phyloP scores from a whole-genome alignment of 495 filamentous ascomycete species.

The Penicillium salamii region DNA sequence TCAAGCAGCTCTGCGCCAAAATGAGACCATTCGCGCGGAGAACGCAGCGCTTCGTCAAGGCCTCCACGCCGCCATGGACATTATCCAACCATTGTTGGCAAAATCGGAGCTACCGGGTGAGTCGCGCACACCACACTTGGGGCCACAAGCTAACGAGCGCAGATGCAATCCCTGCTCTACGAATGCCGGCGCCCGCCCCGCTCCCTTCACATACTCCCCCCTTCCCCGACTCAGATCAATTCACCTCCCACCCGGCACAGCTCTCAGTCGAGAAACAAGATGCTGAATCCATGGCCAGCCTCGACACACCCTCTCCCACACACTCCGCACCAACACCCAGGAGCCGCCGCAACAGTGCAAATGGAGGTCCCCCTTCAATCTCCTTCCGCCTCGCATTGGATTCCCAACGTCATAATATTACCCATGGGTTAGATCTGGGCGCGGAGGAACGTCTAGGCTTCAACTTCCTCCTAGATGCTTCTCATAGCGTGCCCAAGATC shows the following conservation, averaged over 20 bases:
- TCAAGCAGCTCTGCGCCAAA: constrained; percentile 64
- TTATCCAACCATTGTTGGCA: constrained; percentile 61
- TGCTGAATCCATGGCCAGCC: constrained; percentile 32
- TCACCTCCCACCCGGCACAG: constrained; percentile 15
- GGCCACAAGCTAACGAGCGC: constrained; percentile 5
- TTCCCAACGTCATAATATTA: constrained; percentile 53
- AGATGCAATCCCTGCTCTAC: constrained; percentile 15
- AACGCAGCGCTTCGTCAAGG: constrained; percentile 65
- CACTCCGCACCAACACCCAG: constrained; percentile 28
- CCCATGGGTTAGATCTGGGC: constrained; percentile 57
- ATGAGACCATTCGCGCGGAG: constrained; percentile 67
- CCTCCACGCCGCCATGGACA: constrained; percentile 56
- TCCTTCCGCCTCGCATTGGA: constrained; percentile 38
- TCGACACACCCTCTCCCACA: constrained; percentile 38
- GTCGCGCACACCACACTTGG: background rate
- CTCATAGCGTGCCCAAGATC: constrained; percentile 42
- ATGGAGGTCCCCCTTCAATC: constrained; percentile 13
- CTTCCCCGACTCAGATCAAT: constrained; percentile 22
- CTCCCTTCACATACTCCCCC: constrained; percentile 24
- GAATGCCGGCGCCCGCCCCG: constrained; percentile 19
- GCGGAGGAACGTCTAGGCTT: constrained; percentile 61
- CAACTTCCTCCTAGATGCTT: constrained; percentile 61
- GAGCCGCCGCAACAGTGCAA: constrained; percentile 29
- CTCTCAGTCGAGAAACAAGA: constrained; percentile 23
- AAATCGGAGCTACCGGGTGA: constrained; percentile 29